These are phyloP conservation scores for Hyphopichia burtonii DNA, from an alignment of 1,139 yeast species.

Conservation along the genomic window DNA sequence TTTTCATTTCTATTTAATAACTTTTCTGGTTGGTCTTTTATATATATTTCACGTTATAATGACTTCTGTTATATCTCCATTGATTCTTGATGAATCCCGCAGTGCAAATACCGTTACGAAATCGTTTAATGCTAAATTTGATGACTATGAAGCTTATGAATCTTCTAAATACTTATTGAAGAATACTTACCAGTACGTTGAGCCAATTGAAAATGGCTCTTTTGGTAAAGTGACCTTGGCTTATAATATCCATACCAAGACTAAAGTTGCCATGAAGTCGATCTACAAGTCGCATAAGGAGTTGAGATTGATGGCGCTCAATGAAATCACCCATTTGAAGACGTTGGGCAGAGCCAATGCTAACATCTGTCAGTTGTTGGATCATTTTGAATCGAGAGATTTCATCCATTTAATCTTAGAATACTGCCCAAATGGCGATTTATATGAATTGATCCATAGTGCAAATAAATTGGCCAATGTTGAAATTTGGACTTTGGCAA, in stretches of 20 bases:
- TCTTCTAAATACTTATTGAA: slow-evolving; percentile 26
- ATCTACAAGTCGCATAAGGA: slow-evolving; percentile 30
- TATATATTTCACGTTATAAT: background rate
- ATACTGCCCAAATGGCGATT: slow-evolving; percentile 50
- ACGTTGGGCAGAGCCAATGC: slow-evolving; percentile 32
- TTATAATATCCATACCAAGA: slow-evolving; percentile 25
- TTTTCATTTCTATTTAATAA: too few species aligned
- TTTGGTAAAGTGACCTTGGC: slow-evolving; percentile 55
- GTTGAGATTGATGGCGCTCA: slow-evolving; percentile 35
- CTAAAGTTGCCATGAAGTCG: slow-evolving; percentile 45
- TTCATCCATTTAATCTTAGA: slow-evolving; percentile 48
- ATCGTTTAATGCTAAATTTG: background rate
- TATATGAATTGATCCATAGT: slow-evolving; percentile 44
- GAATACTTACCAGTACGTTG: slow-evolving; percentile 34
- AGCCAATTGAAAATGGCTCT: slow-evolving; percentile 48
- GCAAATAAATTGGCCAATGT: slow-evolving; percentile 13
- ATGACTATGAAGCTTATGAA: slow-evolving; percentile 37
- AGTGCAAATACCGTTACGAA: background rate
- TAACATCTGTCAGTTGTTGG: slow-evolving; percentile 45
- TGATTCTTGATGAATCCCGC: background rate
- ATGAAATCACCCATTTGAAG: slow-evolving; percentile 45
- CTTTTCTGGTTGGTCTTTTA: too few species aligned
- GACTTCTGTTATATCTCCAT: background rate
- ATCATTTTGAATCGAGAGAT: slow-evolving; percentile 40
- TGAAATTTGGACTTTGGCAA: slow-evolving; percentile 29